Percentiles rank a stretch among this genome's conserved stretches.
These are phyloP conservation scores for Syzygium aromaticum DNA, from an alignment of 345 rosid genomes.

Conservation along the genomic window DNA sequence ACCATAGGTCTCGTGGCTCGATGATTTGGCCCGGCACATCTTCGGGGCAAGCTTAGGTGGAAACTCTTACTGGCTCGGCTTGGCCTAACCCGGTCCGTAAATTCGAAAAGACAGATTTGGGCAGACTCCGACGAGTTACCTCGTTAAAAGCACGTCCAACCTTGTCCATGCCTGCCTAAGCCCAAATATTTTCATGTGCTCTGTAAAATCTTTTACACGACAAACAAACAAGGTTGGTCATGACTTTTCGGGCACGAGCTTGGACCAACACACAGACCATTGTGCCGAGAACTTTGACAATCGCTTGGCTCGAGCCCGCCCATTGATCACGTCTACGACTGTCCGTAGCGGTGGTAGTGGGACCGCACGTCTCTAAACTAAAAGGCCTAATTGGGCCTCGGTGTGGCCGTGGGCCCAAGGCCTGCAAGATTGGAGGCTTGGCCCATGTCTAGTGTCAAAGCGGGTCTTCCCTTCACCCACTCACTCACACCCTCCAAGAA, in stretches of 20 bases:
- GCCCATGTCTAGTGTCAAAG: background rate
- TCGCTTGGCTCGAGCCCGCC: background rate
- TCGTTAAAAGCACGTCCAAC: background rate
- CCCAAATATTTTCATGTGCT: background rate
- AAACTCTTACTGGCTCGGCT: background rate
- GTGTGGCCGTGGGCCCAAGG: background rate
- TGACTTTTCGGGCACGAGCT: background rate
- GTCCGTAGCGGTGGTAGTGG: background rate
- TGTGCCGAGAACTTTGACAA: background rate
- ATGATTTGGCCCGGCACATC: background rate
- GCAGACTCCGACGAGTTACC: background rate
- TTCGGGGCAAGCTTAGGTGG: background rate
- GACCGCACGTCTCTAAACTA: background rate
- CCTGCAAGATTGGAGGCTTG: background rate
- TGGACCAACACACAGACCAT: background rate
- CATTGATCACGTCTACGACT: background rate
- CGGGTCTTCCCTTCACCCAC: background rate
- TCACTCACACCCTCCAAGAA: background rate
- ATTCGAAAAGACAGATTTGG: background rate
- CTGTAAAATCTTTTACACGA: background rate
- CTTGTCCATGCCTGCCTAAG: background rate
- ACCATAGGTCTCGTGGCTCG: background rate
- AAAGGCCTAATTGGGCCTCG: background rate
- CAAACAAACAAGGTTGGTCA: background rate
- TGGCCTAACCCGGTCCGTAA: background rate